These are phyloP conservation scores for Xylariomycetidae sp. DNA, from an alignment of 2,329 filamentous ascomycete genomes.

Conservation along the genomic window DNA sequence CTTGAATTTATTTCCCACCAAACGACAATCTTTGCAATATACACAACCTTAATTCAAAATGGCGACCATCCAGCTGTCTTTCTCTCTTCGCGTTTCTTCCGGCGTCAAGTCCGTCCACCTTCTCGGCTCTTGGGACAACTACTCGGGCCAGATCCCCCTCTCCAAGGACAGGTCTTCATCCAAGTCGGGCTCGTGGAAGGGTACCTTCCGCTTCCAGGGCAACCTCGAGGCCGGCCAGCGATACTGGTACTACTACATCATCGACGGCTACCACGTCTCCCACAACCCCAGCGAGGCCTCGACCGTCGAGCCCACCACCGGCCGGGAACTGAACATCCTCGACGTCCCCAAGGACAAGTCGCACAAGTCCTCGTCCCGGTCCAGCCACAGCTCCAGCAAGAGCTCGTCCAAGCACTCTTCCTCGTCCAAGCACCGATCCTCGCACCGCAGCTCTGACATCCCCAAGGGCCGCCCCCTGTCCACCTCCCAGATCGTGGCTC, in stretches of 20 bases:
- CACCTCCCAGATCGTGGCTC: slow-evolving; percentile 82
- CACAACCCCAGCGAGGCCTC: slow-evolving; percentile 90
- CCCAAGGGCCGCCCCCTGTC: slow-evolving; percentile 86
- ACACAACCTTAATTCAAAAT: slow-evolving; percentile 52
- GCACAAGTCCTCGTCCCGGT: slow-evolving; percentile 40
- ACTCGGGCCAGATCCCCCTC: slow-evolving; percentile 88
- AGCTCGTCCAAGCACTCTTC: slow-evolving; percentile 35
- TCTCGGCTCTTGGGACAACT: slow-evolving; percentile 97
- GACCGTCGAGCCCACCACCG: slow-evolving; percentile 91
- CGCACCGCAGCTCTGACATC: slow-evolving; percentile 56
- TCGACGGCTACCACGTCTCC: slow-evolving; percentile 96
- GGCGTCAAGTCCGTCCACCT: slow-evolving; percentile 97
- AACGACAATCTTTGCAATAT: slow-evolving; percentile 33
- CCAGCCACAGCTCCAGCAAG: slow-evolving; percentile 42
- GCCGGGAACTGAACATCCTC: slow-evolving; percentile 95
- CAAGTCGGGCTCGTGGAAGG: slow-evolving; percentile 91
- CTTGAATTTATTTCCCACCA: slow-evolving; percentile 30
- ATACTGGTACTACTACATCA: slow-evolving; percentile 99
- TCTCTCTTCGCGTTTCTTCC: slow-evolving; percentile 90
- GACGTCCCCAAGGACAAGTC: slow-evolving; percentile 66
- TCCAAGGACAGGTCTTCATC: slow-evolving; percentile 78
- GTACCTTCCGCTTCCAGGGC: slow-evolving; percentile 92
- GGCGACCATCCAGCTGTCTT: slow-evolving; percentile 90
- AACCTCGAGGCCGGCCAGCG: slow-evolving; percentile 84
- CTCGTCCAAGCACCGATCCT: slow-evolving; percentile 39